A percentile compares a stretch with the other conserved stretches of the same genome.
These are phyloP conservation scores for Penicillium egyptiacum DNA, from an alignment of 495 filamentous ascomycete genomes.

Conservation along the genomic window DNA sequence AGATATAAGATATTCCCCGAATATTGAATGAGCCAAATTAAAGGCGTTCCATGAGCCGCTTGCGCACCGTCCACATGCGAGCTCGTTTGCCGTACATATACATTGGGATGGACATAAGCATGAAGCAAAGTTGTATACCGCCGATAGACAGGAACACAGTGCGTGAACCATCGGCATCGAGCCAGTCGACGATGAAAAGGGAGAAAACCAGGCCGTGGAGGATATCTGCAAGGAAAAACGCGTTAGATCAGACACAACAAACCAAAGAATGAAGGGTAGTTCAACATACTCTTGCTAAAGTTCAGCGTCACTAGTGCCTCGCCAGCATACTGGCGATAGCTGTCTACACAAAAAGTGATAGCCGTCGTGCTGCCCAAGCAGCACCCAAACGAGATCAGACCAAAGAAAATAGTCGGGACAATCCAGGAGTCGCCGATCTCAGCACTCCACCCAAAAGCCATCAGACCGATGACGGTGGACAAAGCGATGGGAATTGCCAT, in stretches of 20 bases:
- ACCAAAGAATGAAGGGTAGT: neutral
- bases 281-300: conserved; percentile 75
- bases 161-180: conserved; percentile 71
- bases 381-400: conserved; percentile 90
- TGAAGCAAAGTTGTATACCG: conserved; percentile 76
- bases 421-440: conserved; percentile 76
- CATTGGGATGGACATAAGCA: conserved; percentile 83
- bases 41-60: conserved; percentile 86
- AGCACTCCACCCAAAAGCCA: conserved; percentile 93
- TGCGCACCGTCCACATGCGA: conserved; percentile 94
- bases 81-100: conserved; percentile 93
- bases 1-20: neutral
- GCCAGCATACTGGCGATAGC: conserved; percentile 90
- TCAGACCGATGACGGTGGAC: conserved; percentile 79
- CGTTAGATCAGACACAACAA: conserved; percentile 7
- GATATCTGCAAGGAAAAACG: conserved; percentile 53
- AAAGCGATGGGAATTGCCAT: conserved; percentile 85
- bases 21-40: conserved; percentile 32
- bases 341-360: conserved; percentile 93
- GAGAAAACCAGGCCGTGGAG: conserved; percentile 89
- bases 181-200: conserved; percentile 86
- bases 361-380: conserved; percentile 88
- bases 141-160: conserved; percentile 79
- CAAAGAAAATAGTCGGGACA: conserved; percentile 91
- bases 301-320: conserved; percentile 95